Evolutionary conservation across 768 basidiomycete genomes (phyloP), one percentile per base, ranked within the genome.

Genomic region (Leccinum longicurvipes): DNA sequence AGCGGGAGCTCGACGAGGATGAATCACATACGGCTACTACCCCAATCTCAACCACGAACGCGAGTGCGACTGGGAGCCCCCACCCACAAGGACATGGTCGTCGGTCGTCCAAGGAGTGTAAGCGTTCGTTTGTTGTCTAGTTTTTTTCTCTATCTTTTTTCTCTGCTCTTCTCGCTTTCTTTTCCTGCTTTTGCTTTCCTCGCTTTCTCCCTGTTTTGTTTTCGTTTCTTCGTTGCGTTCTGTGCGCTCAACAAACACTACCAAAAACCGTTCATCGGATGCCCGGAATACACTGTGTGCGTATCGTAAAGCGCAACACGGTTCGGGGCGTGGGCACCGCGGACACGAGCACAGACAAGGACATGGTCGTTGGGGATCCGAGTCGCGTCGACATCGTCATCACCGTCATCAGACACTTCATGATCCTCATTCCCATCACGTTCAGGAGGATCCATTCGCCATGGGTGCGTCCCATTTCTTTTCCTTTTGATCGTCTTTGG

Each of bases 41-140:
- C 4, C 27, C 27, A 9, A 8, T 9, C 27, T 6, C 27, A 9
- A 28, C 27, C 8, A 28, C 27, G 27, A 28, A 28, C 27, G 8
- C 27, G 27, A 28, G 27, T 28, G 27, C 27, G 27, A 28, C 5
- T 28, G 27, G 27, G 27, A 28, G 7, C 27, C 27, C 27, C 27
- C 8, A 9, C 27, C 1, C 8, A 9, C 27, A 28, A 28, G 27
- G 5, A 9, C 8, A 28, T 28, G 8, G 27, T 28, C 27, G 27
- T 28, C 27, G 27, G 27, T 28, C 27, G 3, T 56, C 55, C 32
- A 64, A 59, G 51, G 62, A 66, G 15, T 11, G 64, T 67, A 29
- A 52, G 65, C 4, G 3, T 3, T 21, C 9, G 45, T 39, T 39
- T 29, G 1, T 17, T 24, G 6, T 34, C 19, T 46, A 21, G n/a